Percentiles rank a stretch among this genome's conserved stretches.
Conservation (phyloP, 768 basidiomycete species). For the Inosperma sp. region DNA sequence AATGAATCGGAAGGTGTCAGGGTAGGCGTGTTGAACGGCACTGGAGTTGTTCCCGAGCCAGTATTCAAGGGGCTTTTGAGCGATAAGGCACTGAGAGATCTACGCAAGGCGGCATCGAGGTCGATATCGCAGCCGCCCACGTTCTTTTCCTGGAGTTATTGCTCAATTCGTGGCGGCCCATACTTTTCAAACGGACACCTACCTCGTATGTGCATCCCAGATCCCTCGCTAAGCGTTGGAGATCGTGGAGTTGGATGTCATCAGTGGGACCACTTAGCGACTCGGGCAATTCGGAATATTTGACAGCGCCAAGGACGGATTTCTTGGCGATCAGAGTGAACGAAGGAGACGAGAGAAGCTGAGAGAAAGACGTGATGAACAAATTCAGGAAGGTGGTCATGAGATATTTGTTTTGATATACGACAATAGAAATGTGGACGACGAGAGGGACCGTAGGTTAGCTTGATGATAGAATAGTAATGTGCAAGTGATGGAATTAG, state of each 20-base stretch:
- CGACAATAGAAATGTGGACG: not conserved
- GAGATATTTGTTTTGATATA: not conserved
- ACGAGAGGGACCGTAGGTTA: not conserved
- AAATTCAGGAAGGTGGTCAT: constrained; percentile 15
- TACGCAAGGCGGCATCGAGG: too few species aligned
- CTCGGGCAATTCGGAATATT: not conserved
- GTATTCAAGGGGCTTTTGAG: too few species aligned
- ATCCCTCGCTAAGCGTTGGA: not conserved
- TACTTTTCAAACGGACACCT: too few species aligned
- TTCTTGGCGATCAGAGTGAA: constrained; percentile 14
- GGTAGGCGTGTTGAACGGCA: constrained; percentile 14
- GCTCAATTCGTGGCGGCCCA: too few species aligned
- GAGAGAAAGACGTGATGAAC: constrained; percentile 17
- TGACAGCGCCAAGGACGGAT: not conserved
- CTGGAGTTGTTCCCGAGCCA: constrained; percentile 4
- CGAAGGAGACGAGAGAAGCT: constrained; percentile 15
- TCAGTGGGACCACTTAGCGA: not conserved
- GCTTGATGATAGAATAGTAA: not conserved
- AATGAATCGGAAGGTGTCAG: constrained; percentile 13
- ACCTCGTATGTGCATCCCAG: not conserved
- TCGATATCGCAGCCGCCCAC: too few species aligned
- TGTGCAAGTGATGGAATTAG: too few species aligned
- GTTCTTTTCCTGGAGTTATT: too few species aligned
- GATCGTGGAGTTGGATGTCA: not conserved
- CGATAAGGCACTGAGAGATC: too few species aligned